Evolutionary conservation across 768 basidiomycete genomes (phyloP), one percentile per base, ranked within the genome.

Genomic region (Pisolithus marmoratus): DNA sequence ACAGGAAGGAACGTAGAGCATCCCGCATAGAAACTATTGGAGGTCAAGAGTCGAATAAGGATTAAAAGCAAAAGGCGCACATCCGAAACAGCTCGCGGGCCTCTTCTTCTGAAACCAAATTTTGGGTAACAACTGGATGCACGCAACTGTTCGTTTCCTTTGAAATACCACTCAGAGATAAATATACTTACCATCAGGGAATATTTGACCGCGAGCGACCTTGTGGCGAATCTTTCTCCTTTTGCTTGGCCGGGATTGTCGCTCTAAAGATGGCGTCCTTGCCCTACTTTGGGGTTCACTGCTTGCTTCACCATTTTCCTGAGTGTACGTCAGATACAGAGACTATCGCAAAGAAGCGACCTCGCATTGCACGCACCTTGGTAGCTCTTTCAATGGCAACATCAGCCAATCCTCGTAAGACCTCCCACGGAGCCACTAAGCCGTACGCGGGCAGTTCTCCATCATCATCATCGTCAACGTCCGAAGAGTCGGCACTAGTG

Each of bases 1-100:
- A 95, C 84, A 41, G 94, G 90, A 37, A 93, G 69, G 66, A 92
- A 93, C 17, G 87, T 90, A 22, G 90, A 92, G 63, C 93, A 95
- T n/a, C 94, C 94, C 43, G 83, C 80, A 67, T 89, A 96, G 68
- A 90, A 95, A 65, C 93, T 95, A 55, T 12, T 46, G 54, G 47
- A 41, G 1, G 8, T 58, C 22, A 59, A 54, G 45, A 55, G 40
- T 56, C 54, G 40, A 53, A 59, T 31, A 42, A 29, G 26, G 20
- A 31, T 41, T 44, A 45, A 20, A 44, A 45, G 34, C 31, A 12
- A 46, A 3, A 37, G 26, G 42, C 23, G 22, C 53, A 94, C 91
- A 94, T 87, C 63, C 81, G 78, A 70, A 95, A 93, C 48, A 96
- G 68, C 51, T 92, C 87, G 52, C 84, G 82, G 2, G 91, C 94